Percentiles rank a stretch among this genome's conserved stretches.
Evolutionary conservation across 257 asterid genomes (phyloP).

Genomic region (Nicotiana sylvestris): DNA sequence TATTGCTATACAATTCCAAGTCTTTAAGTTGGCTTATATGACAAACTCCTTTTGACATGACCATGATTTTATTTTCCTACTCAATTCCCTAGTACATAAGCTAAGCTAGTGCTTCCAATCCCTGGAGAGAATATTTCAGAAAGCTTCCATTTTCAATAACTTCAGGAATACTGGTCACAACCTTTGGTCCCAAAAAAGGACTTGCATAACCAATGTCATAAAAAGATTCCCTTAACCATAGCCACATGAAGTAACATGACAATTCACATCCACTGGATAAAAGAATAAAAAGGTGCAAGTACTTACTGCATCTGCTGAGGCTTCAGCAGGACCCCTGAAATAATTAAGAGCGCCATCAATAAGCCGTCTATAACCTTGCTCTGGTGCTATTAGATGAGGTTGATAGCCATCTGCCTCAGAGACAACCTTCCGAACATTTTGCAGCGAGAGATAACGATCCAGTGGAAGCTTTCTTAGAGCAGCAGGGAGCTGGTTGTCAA

Average conservation of each 20-base stretch:
- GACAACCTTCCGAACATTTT: constrained; percentile 38
- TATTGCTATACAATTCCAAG: not conserved
- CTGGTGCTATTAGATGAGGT: constrained; percentile 48
- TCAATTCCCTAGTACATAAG: not conserved
- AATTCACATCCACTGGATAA: not conserved
- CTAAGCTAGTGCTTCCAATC: not conserved
- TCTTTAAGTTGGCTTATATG: not conserved
- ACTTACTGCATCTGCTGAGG: constrained; percentile 44
- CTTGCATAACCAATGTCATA: not conserved
- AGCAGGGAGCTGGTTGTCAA: constrained; percentile 43
- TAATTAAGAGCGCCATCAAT: constrained; percentile 39
- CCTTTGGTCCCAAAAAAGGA: not conserved
- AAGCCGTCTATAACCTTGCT: constrained; percentile 41
- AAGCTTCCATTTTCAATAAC: not conserved
- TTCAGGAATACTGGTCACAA: not conserved
- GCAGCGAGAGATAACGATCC: constrained; percentile 36
- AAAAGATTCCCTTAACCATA: not conserved
- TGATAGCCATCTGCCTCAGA: constrained; percentile 49
- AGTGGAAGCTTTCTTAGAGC: constrained; percentile 42
- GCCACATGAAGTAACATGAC: constrained; percentile 5
- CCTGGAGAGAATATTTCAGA: not conserved
- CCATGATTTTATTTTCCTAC: not conserved
- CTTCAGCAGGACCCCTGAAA: constrained; percentile 50
- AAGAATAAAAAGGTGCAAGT: not conserved
- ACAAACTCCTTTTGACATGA: not conserved